A percentile compares a stretch with the other conserved stretches of the same genome.
These are phyloP conservation scores for Zasmidium cellare DNA, from an alignment of 2,329 filamentous ascomycete species.

Conservation along the genomic window DNA sequence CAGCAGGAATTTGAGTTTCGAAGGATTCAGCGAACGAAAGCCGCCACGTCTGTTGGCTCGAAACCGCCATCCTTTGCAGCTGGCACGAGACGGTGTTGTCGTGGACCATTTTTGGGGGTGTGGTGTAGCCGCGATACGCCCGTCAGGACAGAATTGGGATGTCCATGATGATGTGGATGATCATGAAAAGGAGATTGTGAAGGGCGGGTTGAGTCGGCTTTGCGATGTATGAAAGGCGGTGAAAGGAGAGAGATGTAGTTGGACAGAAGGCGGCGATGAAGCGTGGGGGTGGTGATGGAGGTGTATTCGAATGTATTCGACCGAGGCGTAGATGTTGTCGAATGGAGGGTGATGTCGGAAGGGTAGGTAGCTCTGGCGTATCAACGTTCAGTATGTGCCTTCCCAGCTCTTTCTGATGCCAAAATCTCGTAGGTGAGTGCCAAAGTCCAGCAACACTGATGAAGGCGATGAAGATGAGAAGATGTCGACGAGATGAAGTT, in stretches of 20 bases:
- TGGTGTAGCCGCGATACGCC: not conserved
- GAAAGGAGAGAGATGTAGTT: not conserved
- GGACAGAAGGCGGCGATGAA: not conserved
- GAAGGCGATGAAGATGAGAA: not conserved
- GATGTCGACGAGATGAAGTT: not conserved
- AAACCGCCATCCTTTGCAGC: not conserved
- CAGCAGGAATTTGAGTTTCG: not conserved
- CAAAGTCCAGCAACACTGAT: not conserved
- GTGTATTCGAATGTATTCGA: not conserved
- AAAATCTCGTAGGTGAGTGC: not conserved
- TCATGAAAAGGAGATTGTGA: not conserved
- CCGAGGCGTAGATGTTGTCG: not conserved
- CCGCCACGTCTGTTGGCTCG: not conserved
- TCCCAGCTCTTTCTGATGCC: not conserved
- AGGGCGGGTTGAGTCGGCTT: conserved; percentile 3
- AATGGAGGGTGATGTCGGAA: not conserved
- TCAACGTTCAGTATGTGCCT: not conserved
- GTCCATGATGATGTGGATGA: not conserved
- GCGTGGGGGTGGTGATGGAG: not conserved
- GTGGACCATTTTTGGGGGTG: too few species aligned
- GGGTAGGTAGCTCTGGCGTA: not conserved
- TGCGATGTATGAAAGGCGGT: not conserved
- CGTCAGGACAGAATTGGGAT: not conserved
- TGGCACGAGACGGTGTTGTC: not conserved
- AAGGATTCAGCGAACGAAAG: not conserved